Percentiles rank a stretch among this genome's conserved stretches.
phyloP scores from a whole-genome alignment of 352 stramenopile genomes.

The Phytopythium cucurbitacearum region DNA sequence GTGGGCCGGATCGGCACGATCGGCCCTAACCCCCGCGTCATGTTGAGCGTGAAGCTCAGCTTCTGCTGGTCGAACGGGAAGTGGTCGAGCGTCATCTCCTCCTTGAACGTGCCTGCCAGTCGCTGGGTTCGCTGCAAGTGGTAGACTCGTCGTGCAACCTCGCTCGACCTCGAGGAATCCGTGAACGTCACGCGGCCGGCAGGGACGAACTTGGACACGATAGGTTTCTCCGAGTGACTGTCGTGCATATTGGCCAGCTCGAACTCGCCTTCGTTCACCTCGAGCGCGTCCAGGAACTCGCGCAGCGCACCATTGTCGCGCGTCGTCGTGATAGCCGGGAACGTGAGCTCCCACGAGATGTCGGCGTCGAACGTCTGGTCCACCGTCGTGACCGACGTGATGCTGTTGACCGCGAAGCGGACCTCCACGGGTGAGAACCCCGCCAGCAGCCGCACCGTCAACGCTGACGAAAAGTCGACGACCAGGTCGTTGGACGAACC shows the following conservation, averaged over 20 bases:
- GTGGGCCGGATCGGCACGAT: constrained; percentile 26
- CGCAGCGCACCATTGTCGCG: constrained; percentile 34
- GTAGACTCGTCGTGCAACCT: constrained; percentile 15
- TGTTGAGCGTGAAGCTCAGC: constrained; percentile 42
- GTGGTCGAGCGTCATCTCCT: constrained; percentile 49
- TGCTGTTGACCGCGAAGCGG: constrained; percentile 29
- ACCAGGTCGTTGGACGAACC: neutral
- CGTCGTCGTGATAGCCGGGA: constrained; percentile 34
- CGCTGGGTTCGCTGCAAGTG: constrained; percentile 36
- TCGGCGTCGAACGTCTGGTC: constrained; percentile 38
- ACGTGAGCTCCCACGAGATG: constrained; percentile 37
- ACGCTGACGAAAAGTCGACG: neutral
- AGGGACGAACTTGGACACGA: constrained; percentile 23
- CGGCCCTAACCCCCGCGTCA: constrained; percentile 21
- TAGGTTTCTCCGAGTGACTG: constrained; percentile 26
- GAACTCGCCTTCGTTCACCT: constrained; percentile 35
- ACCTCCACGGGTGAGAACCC: constrained; percentile 30
- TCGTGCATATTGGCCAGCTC: constrained; percentile 36
- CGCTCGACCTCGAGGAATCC: constrained; percentile 13
- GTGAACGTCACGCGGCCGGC: constrained; percentile 21
- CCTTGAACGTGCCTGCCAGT: constrained; percentile 37
- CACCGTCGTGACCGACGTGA: constrained; percentile 38
- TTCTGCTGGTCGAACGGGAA: constrained; percentile 67
- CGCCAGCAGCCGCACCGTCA: constrained; percentile 19
- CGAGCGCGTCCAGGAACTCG: constrained; percentile 32